Evolutionary conservation across 1,284 basidiomycete genomes (phyloP).

Genomic region (Coniophora puteana): DNA sequence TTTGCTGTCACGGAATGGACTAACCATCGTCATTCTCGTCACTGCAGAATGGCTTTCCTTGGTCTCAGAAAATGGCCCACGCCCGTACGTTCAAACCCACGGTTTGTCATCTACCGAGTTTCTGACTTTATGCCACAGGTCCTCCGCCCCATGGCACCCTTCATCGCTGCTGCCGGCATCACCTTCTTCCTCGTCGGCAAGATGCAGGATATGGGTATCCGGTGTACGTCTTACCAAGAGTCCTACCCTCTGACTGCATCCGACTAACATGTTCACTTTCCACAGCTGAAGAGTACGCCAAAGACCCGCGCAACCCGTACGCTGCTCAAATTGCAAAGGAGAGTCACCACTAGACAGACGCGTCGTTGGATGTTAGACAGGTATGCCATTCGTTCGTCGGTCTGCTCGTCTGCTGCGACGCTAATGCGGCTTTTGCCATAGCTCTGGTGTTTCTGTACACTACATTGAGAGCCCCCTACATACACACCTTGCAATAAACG

Average conservation of each 20-base stretch:
- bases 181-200: conserved; percentile 65
- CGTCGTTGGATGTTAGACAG: too few relatives aligned
- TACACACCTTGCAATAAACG: too few relatives aligned
- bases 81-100: conserved; percentile 45
- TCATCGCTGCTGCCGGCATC: conserved; percentile 58
- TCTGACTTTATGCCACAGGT: conserved; percentile 38
- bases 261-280: conserved; percentile 4
- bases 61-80: conserved; percentile 78
- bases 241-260: too few relatives aligned
- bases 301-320: conserved; percentile 78
- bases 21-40: too few relatives aligned
- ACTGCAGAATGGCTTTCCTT: conserved; percentile 59
- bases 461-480: too few relatives aligned
- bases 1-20: too few relatives aligned
- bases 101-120: background rate
- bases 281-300: conserved; percentile 61
- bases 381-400: too few relatives aligned
- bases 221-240: conserved; percentile 69
- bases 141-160: conserved; percentile 71
- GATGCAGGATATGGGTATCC: conserved; percentile 60
- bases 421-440: too few relatives aligned
- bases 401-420: too few relatives aligned
- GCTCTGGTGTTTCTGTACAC: too few relatives aligned
- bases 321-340: conserved; percentile 67
- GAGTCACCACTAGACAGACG: conserved; percentile 28